Base-by-base conservation (phyloP, 495 filamentous ascomycete species). In the Penicillium taxi region DNA sequence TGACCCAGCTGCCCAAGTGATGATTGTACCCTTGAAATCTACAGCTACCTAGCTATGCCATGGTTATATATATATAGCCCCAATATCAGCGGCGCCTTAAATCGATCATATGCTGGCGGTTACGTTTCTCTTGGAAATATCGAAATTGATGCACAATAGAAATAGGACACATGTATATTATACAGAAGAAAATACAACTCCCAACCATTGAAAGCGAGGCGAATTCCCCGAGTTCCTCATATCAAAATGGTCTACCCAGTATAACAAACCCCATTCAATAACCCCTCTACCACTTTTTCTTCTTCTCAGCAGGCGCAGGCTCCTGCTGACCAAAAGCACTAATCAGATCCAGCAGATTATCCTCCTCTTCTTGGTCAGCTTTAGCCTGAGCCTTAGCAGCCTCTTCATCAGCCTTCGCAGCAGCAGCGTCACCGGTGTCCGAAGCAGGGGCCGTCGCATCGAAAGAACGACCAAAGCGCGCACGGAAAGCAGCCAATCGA, bases 401-500 rank as follows among this genome's bases (percentile, higher is more conserved):
- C 34, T 51, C 61, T 39, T 50, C 52, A 42, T 33, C 50, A 2
- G 53, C 61, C 42, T 55, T 50, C 23, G 55, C 50, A 12, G 53
- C 50, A 14, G 55, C 58, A 26, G 47, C 43, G 7, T 54, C 35
- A 35, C 37, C 42, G 25, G 40, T 14, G 25, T 41, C 59, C 9
- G 48, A 52, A 27, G 34, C 48, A 12, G 52, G 46, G 31, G 56
- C 58, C 37, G 66, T 74, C 15, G 70, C 69, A 70, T 96, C 91
- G 71, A 79, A 98, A 15, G 77, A 77, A 15, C 84, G 64, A 17
- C 91, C 91, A 69, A 86, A 98, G 39, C 79, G 73, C 42, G 72
- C 71, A 35, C 91, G 69, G 70, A 98, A 98, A 23, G 85, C 82
- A 33, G 77, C 79, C 49, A 98, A 60, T 52, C 84, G 79, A 18